Base-by-base conservation (phyloP, 495 filamentous ascomycete species). In the Copromyces sp. region DNA sequence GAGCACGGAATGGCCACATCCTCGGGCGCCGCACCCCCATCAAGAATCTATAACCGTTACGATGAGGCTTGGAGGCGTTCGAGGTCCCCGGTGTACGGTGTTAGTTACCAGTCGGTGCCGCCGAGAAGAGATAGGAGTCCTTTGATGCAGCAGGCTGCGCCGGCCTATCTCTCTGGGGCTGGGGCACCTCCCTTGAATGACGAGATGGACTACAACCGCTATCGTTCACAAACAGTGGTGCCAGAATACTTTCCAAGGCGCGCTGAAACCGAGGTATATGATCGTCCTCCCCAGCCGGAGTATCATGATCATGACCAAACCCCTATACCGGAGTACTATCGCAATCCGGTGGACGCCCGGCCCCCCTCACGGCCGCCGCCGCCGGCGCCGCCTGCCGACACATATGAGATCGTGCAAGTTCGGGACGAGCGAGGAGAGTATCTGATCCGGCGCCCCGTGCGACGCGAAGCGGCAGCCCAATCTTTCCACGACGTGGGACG, bases 361-460 rank as follows among this genome's bases (percentile, higher is more conserved):
- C 77, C 75, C 35, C 76, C 70, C 5, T 74, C 77, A 6, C 77
- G 78, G 9, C 47, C 11, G 16, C 53, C 24, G 53, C 12, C 29
- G 24, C 53, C 53, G 29, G 12, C 53, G 7, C 74, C 74, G 59
- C 75, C 77, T 35, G 80, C 80, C 37, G 78, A 82, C 41, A 76
- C 80, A 6, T 84, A 80, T 39, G 84, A 87, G 74, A 81, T 84
- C 39, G 80, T 86, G 41, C 78, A 83, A 39, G 83, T 84, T 8
- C 78, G 80, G 12, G 84, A 86, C 73, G 78, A 80, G 4, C 69
- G 76, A n/a, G 83, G 82, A 39, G 80, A 83, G 45, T 87, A 86
- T 71, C 81, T 81, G 68, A 82, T 86, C 71, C 80, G 80, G 11
- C 78, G 83, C 70, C 84, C 84, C 12, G 74, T 83, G n/a, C 81